Evolutionary conservation across 1,139 yeast genomes (phyloP).

Genomic region (Hanseniaspora uvarum): DNA sequence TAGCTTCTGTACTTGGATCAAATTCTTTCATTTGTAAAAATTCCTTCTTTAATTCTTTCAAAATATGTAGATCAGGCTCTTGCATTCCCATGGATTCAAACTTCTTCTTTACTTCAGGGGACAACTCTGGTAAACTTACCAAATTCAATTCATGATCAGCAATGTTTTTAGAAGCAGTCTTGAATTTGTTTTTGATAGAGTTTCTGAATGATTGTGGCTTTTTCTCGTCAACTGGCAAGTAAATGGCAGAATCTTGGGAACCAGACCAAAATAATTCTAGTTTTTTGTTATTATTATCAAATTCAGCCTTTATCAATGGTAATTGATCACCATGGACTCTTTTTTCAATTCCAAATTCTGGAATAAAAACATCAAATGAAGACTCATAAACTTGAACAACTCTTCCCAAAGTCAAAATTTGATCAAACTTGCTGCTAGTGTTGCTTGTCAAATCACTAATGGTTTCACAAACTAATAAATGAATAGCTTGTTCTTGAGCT

Average conservation of each 20-base stretch:
- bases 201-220: constrained; percentile 64
- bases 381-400: constrained; percentile 91
- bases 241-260: constrained; percentile 84
- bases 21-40: background rate
- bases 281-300: constrained; percentile 55
- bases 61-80: constrained; percentile 44
- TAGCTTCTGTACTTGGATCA: constrained; percentile 25
- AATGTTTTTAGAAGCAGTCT: constrained; percentile 60
- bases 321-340: constrained; percentile 96
- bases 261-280: constrained; percentile 87
- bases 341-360: constrained; percentile 93
- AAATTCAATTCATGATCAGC: constrained; percentile 38
- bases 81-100: constrained; percentile 42
- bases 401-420: constrained; percentile 72
- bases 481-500: constrained; percentile 93
- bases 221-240: constrained; percentile 78
- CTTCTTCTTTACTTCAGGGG: constrained; percentile 40
- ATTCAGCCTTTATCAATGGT: constrained; percentile 86
- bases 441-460: constrained; percentile 66
- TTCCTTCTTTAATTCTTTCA: constrained; percentile 24
- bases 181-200: constrained; percentile 67
- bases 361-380: constrained; percentile 86
- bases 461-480: constrained; percentile 71
- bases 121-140: constrained; percentile 30
- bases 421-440: constrained; percentile 59